Conservation (phyloP, 495 filamentous ascomycete genomes). For the Staphylotrichum tortipilum region DNA sequence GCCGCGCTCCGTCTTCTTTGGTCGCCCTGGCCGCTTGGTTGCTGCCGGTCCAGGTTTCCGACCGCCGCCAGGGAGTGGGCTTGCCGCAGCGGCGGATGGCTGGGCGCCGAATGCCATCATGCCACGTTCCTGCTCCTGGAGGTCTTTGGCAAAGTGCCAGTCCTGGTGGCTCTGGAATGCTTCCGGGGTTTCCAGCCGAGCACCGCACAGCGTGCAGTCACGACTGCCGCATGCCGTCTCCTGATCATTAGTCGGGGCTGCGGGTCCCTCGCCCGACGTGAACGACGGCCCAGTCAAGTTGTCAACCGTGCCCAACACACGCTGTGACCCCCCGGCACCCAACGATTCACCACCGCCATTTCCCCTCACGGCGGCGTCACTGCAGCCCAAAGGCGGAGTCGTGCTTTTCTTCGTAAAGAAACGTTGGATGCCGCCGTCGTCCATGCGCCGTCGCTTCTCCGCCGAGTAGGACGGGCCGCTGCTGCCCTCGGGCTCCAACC, state of each 20-base stretch:
- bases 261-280: slow-evolving; percentile 10
- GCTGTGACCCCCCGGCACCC: slow-evolving; percentile 13
- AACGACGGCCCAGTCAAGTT: not conserved
- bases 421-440: slow-evolving; percentile 43
- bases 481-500: slow-evolving; percentile 2
- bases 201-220: slow-evolving; percentile 59
- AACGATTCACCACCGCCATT: slow-evolving; percentile 19
- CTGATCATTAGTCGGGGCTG: slow-evolving; percentile 17
- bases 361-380: slow-evolving; percentile 17
- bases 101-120: slow-evolving; percentile 33
- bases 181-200: slow-evolving; percentile 41
- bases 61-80: slow-evolving; percentile 14
- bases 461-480: slow-evolving; percentile 28
- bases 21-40: slow-evolving; percentile 21
- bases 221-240: slow-evolving; percentile 39
- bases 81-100: slow-evolving; percentile 21
- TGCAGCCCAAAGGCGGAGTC: slow-evolving; percentile 24
- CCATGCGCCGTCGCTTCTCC: slow-evolving; percentile 47
- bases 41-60: slow-evolving; percentile 28
- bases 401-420: slow-evolving; percentile 45
- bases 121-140: slow-evolving; percentile 53
- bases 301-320: slow-evolving; percentile 1
- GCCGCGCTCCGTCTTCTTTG: slow-evolving; percentile 59
- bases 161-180: slow-evolving; percentile 74
- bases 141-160: slow-evolving; percentile 90